Percentiles rank a stretch among this genome's conserved stretches.
phyloP scores from a whole-genome alignment of 2,329 filamentous ascomycete species.

The Dactylellina drechsleri region DNA sequence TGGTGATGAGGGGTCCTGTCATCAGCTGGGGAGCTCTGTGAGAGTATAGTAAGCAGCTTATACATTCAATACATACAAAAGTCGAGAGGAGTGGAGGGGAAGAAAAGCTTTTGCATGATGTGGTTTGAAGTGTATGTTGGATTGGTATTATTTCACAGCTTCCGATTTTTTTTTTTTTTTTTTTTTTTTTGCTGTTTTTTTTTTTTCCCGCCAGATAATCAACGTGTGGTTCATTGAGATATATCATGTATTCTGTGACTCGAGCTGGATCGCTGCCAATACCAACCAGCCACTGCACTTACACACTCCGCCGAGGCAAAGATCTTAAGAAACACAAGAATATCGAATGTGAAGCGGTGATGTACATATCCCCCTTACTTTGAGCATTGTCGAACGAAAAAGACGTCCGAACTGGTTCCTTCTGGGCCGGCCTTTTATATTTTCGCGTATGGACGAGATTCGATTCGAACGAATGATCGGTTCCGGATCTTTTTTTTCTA shows the following conservation, averaged over 20 bases:
- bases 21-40: not conserved
- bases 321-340: no score
- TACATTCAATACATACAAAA: no score
- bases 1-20: not conserved
- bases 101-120: not conserved
- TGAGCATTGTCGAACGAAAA: not conserved
- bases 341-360: no score
- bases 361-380: no score
- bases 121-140: not conserved
- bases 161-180: not conserved
- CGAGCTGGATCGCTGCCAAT: no score
- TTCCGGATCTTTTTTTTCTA: no score
- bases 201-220: conserved; percentile 2
- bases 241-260: not conserved
- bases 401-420: not conserved
- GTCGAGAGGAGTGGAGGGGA: not conserved
- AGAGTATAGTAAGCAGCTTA: conserved; percentile 7
- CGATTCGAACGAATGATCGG: not conserved
- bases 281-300: no score
- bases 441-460: not conserved
- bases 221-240: not conserved
- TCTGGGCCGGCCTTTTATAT: not conserved
- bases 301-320: no score
- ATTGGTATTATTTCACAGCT: not conserved
- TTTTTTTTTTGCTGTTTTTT: not conserved